These are phyloP conservation scores for Penicillium atrosanguineum DNA, from an alignment of 495 filamentous ascomycete species.

Conservation along the genomic window DNA sequence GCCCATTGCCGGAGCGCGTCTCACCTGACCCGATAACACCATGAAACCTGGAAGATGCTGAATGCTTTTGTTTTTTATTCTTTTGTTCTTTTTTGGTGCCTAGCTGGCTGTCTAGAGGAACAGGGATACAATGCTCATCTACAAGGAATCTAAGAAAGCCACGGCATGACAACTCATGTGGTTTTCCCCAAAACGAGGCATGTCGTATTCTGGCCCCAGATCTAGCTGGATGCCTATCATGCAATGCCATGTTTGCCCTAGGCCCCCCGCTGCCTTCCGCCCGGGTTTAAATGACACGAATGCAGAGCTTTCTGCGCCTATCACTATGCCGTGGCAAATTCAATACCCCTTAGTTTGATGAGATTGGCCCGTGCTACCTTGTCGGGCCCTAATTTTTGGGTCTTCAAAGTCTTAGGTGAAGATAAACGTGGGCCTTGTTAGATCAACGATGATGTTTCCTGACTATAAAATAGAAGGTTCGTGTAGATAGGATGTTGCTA, in stretches of 20 bases:
- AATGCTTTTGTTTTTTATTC: neutral
- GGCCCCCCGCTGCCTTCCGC: slow-evolving; percentile 1
- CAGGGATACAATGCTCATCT: neutral
- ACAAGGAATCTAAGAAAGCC: neutral
- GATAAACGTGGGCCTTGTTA: neutral
- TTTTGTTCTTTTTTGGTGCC: neutral
- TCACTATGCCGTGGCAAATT: neutral
- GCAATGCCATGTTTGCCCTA: slow-evolving; percentile 11
- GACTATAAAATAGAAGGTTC: slow-evolving; percentile 20
- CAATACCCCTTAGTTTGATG: neutral
- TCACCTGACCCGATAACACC: slow-evolving; percentile 5
- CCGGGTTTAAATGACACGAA: neutral
- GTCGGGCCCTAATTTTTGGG: neutral
- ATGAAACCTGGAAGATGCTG: neutral
- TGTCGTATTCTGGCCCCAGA: slow-evolving; percentile 10
- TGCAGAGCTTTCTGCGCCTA: neutral
- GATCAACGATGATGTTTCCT: slow-evolving; percentile 13
- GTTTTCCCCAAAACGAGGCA: slow-evolving; percentile 5
- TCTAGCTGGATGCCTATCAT: slow-evolving; percentile 7
- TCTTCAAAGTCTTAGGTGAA: neutral
- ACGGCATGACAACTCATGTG: slow-evolving; percentile 1
- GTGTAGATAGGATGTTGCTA: slow-evolving; percentile 16
- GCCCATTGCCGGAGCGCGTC: slow-evolving; percentile 6
- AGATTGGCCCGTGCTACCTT: neutral
- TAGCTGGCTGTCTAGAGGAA: neutral